These are phyloP conservation scores for Spiromastix sp. DNA, from an alignment of 2,329 filamentous ascomycete species.

Conservation along the genomic window DNA sequence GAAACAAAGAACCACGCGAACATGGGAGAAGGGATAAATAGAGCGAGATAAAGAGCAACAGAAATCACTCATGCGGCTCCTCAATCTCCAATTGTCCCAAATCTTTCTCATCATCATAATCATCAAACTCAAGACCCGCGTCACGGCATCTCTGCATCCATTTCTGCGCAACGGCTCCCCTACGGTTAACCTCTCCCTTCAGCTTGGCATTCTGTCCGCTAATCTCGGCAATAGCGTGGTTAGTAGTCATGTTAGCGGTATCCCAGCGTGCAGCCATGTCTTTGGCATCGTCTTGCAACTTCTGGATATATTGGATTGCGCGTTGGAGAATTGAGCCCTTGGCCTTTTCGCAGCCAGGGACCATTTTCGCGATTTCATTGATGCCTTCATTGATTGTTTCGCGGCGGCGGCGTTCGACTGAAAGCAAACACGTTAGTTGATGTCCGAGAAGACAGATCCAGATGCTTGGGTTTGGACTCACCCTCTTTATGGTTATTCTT, in stretches of 20 bases:
- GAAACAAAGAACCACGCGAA: too few relatives aligned
- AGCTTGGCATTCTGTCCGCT: conserved; percentile 91
- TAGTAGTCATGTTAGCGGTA: conserved; percentile 34
- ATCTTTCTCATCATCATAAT: conserved; percentile 35
- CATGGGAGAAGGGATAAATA: too few relatives aligned
- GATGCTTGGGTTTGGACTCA: too few relatives aligned
- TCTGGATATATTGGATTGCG: conserved; percentile 86
- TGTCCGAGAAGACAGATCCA: too few relatives aligned
- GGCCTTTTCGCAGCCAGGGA: conserved; percentile 97
- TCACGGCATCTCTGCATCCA: conserved; percentile 38
- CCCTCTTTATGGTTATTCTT: conserved; percentile 99
- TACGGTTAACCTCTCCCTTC: conserved; percentile 79
- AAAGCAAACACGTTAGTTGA: background rate
- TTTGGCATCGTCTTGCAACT: conserved; percentile 49
- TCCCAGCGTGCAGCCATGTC: conserved; percentile 32
- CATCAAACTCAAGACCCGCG: conserved; percentile 38
- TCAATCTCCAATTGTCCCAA: conserved; percentile 19
- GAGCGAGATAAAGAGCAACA: too few relatives aligned
- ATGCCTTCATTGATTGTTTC: conserved; percentile 99
- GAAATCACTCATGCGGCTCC: conserved; percentile 6
- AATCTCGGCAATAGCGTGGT: conserved; percentile 61
- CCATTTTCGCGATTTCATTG: conserved; percentile 94
- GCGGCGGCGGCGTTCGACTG: conserved; percentile 89
- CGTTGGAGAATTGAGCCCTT: conserved; percentile 93
- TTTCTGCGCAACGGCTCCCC: conserved; percentile 57